Evolutionary conservation across 1,284 basidiomycete species (phyloP), one percentile per base, ranked within the genome.

Genomic region (Apiotrichum sp.): DNA sequence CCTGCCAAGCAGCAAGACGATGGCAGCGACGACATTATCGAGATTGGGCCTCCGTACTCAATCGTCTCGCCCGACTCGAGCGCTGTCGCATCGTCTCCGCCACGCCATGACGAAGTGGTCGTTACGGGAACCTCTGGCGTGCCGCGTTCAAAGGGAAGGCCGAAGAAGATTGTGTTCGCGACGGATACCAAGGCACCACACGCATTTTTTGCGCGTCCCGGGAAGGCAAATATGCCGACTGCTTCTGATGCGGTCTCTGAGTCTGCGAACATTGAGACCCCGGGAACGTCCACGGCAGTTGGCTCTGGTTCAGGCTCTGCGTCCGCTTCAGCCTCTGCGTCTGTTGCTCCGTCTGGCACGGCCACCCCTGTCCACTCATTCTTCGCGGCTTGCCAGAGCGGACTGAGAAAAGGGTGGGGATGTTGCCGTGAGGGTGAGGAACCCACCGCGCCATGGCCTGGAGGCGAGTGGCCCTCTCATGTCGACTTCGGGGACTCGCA

Each of bases 381-480:
- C 61, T 73, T 73, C 61, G 56, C 32, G 7, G 43, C 11, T 6
- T 54, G 45, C 13, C 46, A 59, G 3, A 64, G 66, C 0, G 50
- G 46, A 34, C 34, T 69, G 39, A 64, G 62, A 50, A 52, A 67
- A 43, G 73, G 73, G 1, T 75, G 73, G 73, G 73, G 71, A 7
- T 35, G 53, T 34, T 63, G 58, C 33, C 62, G 61, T 43, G 61
- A 66, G 40, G 71, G 67, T 0, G 66, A 68, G 11, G 70, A 70
- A 53, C 63, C 60, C 52, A 14, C 10, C 1, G 63, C 67, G 0
- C 65, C 64, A 4, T 61, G 58, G 47, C 72, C 72, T 10, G 58
- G 62, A 14, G 58, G 63, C 10, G 53, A 53, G 14, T 71, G 63
- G 63, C 65, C 66, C 2, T 54, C 43, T 29, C 65, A 68, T 39